phyloP scores from a whole-genome alignment of 805 yeast genomes.

The Wickerhamiella shivajii region DNA sequence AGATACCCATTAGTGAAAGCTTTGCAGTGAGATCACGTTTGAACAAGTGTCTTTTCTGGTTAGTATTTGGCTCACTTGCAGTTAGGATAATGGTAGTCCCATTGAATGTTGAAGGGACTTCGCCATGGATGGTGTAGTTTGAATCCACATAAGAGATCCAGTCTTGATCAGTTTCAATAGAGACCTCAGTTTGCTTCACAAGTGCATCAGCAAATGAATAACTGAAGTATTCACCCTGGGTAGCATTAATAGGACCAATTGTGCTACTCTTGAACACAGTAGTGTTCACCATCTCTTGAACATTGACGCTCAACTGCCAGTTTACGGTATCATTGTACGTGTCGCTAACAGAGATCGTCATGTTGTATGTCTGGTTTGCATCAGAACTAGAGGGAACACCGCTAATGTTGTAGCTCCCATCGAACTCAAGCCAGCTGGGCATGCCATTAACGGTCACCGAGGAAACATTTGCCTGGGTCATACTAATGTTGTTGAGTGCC shows the following conservation, averaged over 20 bases:
- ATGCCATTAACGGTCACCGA: constrained; percentile 29
- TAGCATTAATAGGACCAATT: constrained; percentile 45
- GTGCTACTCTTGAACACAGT: constrained; percentile 35
- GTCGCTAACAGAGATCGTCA: constrained; percentile 33
- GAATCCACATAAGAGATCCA: constrained; percentile 52
- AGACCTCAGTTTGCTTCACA: constrained; percentile 27
- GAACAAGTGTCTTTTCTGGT: constrained; percentile 1
- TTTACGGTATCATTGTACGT: constrained; percentile 23
- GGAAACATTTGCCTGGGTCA: constrained; percentile 40
- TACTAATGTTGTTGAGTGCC: constrained; percentile 43
- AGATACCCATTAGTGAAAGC: constrained; percentile 44
- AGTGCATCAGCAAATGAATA: constrained; percentile 44
- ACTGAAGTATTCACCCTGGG: constrained; percentile 42
- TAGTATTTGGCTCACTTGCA: constrained; percentile 34
- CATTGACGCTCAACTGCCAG: constrained; percentile 17
- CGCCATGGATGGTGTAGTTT: constrained; percentile 56
- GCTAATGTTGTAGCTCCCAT: constrained; percentile 46
- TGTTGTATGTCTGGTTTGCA: constrained; percentile 16
- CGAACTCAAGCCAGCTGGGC: constrained; percentile 51
- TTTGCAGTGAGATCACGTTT: constrained; percentile 25
- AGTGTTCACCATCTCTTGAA: constrained; percentile 14
- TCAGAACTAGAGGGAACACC: constrained; percentile 52
- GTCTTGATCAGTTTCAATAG: constrained; percentile 31
- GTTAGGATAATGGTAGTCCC: constrained; percentile 30
- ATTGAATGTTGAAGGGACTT: constrained; percentile 39